Evolutionary conservation across 345 rosid genomes (phyloP).

Genomic region (Viola odorata): DNA sequence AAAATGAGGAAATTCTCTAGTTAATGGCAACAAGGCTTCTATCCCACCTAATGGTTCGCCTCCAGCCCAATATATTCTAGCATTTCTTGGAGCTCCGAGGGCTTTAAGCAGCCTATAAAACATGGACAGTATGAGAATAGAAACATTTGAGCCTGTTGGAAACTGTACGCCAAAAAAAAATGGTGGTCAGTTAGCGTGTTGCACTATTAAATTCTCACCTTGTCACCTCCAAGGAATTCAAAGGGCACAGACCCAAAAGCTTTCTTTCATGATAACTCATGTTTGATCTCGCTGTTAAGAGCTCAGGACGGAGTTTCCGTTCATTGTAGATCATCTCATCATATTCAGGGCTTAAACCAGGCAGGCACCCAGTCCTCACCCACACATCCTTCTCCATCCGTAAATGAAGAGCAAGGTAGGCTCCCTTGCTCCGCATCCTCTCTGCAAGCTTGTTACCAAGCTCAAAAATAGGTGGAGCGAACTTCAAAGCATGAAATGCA

Average conservation of each 20-base stretch:
- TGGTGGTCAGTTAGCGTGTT: too few relatives aligned
- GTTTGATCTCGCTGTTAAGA: conserved; percentile 75
- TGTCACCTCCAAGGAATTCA: conserved; percentile 79
- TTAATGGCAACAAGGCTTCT: conserved; percentile 66
- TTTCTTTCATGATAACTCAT: conserved; percentile 75
- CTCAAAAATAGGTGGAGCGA: conserved; percentile 60
- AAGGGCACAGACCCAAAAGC: conserved; percentile 88
- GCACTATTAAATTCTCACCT: conserved; percentile 38
- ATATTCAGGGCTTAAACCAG: conserved; percentile 65
- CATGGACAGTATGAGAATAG: background rate
- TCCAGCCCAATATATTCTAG: conserved; percentile 91
- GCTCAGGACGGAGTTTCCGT: conserved; percentile 80
- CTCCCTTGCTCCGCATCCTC: conserved; percentile 80
- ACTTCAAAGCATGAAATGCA: conserved; percentile 76
- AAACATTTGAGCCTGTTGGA: background rate
- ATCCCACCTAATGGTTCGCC: conserved; percentile 85
- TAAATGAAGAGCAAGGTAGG: conserved; percentile 86
- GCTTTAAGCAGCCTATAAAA: conserved; percentile 80
- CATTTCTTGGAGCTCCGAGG: conserved; percentile 67
- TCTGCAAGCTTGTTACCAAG: conserved; percentile 74
- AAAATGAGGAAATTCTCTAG: conserved; percentile 57
- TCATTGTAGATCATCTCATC: conserved; percentile 66
- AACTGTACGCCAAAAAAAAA: background rate
- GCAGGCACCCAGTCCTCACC: conserved; percentile 95
- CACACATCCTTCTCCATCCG: conserved; percentile 91